Evolutionary conservation across 1,284 basidiomycete genomes (phyloP), one percentile per base, ranked within the genome.

Genomic region (Trichosporon coremiiforme): DNA sequence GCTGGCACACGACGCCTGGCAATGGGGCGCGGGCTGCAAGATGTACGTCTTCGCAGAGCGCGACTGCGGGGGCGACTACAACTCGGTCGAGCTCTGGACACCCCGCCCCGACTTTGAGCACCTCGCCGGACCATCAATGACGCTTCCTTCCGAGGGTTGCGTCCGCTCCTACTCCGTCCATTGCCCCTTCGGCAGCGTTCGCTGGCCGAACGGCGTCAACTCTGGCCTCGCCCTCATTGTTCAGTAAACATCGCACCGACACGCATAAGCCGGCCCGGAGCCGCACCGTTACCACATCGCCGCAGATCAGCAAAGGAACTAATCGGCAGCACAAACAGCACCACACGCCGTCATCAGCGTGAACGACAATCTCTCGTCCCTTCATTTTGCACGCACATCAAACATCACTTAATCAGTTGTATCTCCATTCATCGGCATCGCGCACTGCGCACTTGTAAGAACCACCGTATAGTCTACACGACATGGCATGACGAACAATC

Each of bases 331-430:
- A n/a, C n/a, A 15, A 53, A 20, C 47, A 53, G 4, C n/a, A 53
- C 20, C n/a, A n/a, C 15, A 17, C 10, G n/a, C 15, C 2, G n/a
- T 5, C 2, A 2, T 2, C 45, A 2, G 17, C 15, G 45, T 47
- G 45, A 5, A 17, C 45, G 45, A 47, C 17, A 17, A 47, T 47
- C 45, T n/a, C n/a, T n/a, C n/a, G n/a, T n/a, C n/a, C n/a, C n/a
- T 47, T 20, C 15, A 17, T 47, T 47, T 47, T 2, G n/a, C 45
- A 33, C 45, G n/a, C 45, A 47, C 45, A 20, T 20, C 45, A 47
- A 47, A n/a, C 47, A 53, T 53, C 47, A 22, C 45, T 20, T 20
- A 53, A 53, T 53, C 45, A 53, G 47, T 53, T 53, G 47, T 53
- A 53, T 22, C 47, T 47, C 1, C n/a, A 53, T 22, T 20, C 47